phyloP scores from a whole-genome alignment of 345 rosid genomes.

The Boechera stricta region DNA sequence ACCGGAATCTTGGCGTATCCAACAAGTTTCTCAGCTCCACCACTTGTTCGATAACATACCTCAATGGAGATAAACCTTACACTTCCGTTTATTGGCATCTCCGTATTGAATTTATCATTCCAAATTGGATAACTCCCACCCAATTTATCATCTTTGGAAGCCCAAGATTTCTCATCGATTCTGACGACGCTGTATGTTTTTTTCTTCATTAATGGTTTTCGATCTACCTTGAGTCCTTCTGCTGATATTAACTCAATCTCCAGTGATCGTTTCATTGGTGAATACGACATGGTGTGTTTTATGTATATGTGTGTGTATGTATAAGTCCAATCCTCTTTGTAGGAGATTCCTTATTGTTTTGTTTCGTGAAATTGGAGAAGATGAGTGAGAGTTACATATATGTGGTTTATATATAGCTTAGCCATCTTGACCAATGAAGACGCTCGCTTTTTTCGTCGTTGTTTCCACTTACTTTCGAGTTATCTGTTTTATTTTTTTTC shows the following conservation, averaged over 20 bases:
- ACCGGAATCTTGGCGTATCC: slow-evolving; percentile 59
- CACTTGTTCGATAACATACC: slow-evolving; percentile 48
- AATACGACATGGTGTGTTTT: slow-evolving; percentile 18
- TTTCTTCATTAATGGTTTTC: slow-evolving; percentile 48
- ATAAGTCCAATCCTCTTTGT: slow-evolving; percentile 26
- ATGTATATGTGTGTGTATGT: not conserved
- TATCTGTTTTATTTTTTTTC: not conserved
- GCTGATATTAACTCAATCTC: slow-evolving; percentile 65
- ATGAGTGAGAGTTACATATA: not conserved
- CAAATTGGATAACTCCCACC: slow-evolving; percentile 64
- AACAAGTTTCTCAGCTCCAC: slow-evolving; percentile 42
- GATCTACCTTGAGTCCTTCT: slow-evolving; percentile 55
- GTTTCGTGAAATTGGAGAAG: not conserved
- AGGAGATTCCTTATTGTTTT: slow-evolving; percentile 17
- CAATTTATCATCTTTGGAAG: slow-evolving; percentile 37
- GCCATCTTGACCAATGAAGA: not conserved
- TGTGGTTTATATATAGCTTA: not conserved
- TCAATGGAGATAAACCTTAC: slow-evolving; percentile 49
- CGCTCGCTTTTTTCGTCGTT: not conserved
- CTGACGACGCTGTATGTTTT: slow-evolving; percentile 47
- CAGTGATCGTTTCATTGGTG: slow-evolving; percentile 37
- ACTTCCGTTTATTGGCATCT: slow-evolving; percentile 47
- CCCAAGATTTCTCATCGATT: slow-evolving; percentile 28
- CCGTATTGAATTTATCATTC: slow-evolving; percentile 55
- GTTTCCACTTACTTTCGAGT: not conserved